Conservation (phyloP, 1,139 yeast species). For the Suhomyces taliae region DNA sequence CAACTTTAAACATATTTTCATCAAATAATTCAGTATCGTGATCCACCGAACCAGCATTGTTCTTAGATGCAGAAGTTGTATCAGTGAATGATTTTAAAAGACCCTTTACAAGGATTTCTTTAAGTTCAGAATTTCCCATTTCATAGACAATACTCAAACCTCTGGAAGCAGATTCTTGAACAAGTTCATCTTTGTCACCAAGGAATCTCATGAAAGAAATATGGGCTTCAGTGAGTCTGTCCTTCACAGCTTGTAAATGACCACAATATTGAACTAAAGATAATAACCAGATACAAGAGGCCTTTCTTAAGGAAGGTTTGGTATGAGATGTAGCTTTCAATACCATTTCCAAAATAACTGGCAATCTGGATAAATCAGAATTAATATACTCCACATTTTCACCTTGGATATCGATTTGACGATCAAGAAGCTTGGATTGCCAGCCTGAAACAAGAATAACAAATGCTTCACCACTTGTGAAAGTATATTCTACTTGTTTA, state of each 20-base stretch:
- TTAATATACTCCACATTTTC: conserved; percentile 21
- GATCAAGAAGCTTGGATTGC: conserved; percentile 57
- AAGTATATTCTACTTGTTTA: conserved; percentile 71
- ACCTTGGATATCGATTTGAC: conserved; percentile 53
- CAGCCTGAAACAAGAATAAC: conserved; percentile 75
- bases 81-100: conserved; percentile 80
- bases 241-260: conserved; percentile 41
- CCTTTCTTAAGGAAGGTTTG: conserved; percentile 71
- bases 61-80: conserved; percentile 46
- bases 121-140: conserved; percentile 64
- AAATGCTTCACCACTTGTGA: conserved; percentile 84
- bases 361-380: conserved; percentile 24
- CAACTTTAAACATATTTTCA: conserved; percentile 74
- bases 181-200: conserved; percentile 75
- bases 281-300: conserved; percentile 84
- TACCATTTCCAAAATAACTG: conserved; percentile 44
- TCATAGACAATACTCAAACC: conserved; percentile 85
- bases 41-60: conserved; percentile 69
- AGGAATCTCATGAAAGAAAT: conserved; percentile 70
- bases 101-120: conserved; percentile 74
- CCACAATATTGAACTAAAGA: conserved; percentile 78
- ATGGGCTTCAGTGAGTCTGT: conserved; percentile 60
- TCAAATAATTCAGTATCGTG: conserved; percentile 85
- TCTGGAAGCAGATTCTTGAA: conserved; percentile 90
- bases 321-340: conserved; percentile 58